Percentiles rank a stretch among this genome's conserved stretches.
phyloP scores from a whole-genome alignment of 2,329 filamentous ascomycete genomes.

The Pestalotiopsis sp. region DNA sequence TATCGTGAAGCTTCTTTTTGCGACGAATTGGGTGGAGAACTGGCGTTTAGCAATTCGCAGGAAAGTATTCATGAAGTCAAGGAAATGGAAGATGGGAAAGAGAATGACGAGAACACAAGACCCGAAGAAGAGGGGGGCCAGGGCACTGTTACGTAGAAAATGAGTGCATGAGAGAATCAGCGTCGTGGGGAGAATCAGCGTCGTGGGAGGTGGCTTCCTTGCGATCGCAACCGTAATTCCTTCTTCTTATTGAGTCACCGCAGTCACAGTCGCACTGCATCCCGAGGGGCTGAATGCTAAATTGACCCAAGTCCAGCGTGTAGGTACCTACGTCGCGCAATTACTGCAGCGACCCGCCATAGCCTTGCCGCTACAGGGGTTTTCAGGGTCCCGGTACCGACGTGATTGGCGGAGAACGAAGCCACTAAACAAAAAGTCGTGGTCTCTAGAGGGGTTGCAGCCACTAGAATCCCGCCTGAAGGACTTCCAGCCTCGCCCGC shows the following conservation, averaged over 20 bases:
- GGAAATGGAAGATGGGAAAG: conserved; percentile 3
- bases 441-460: too few species aligned
- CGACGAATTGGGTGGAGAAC: conserved; percentile 30
- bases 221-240: background rate
- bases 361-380: background rate
- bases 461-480: too few species aligned
- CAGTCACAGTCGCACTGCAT: conserved; percentile 10
- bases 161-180: conserved; percentile 4
- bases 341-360: background rate
- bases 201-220: conserved; percentile 8
- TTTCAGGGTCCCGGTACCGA: background rate
- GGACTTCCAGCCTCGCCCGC: too few species aligned
- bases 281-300: background rate
- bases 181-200: conserved; percentile 11
- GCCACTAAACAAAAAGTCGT: background rate
- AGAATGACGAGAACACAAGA: background rate
- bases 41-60: conserved; percentile 27
- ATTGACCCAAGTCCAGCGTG: background rate
- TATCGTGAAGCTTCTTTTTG: conserved; percentile 35
- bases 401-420: background rate
- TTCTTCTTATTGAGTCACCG: conserved; percentile 8
- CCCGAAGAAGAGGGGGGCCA: conserved; percentile 13
- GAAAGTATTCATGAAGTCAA: conserved; percentile 35
- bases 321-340: background rate
- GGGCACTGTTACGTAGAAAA: conserved; percentile 13